Conservation (phyloP, 106 monocot species). For the Apostasia ramifera region DNA sequence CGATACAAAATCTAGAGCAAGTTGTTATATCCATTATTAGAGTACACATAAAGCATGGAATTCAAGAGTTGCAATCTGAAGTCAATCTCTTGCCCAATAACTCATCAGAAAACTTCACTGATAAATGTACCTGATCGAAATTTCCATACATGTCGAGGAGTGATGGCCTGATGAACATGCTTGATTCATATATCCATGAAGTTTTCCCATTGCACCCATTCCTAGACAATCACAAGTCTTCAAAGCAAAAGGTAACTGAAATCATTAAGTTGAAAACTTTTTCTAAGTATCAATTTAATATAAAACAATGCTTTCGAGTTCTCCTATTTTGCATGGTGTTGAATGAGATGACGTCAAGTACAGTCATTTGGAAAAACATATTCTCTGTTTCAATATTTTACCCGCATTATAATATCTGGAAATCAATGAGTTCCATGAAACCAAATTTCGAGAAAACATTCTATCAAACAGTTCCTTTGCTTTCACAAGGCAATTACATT, state of each 20-base stretch:
- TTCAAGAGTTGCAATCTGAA: constrained; percentile 34
- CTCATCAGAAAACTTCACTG: constrained; percentile 24
- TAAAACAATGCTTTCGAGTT: constrained; percentile 46
- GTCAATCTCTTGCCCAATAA: constrained; percentile 7
- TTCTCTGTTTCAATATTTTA: constrained; percentile 41
- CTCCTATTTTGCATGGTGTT: constrained; percentile 50
- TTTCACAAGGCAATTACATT: constrained; percentile 46
- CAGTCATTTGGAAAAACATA: constrained; percentile 30
- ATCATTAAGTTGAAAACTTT: constrained; percentile 36
- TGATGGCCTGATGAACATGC: constrained; percentile 23
- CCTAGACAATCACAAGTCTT: constrained; percentile 35
- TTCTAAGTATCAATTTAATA: constrained; percentile 37
- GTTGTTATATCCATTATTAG: constrained; percentile 27
- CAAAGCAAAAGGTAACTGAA: constrained; percentile 69
- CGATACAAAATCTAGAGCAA: constrained; percentile 43
- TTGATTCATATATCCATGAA: constrained; percentile 35
- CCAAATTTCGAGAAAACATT: constrained; percentile 17
- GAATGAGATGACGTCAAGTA: constrained; percentile 52
- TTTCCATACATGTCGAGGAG: constrained; percentile 76
- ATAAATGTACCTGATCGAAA: constrained; percentile 25
- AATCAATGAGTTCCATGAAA: constrained; percentile 71
- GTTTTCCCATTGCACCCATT: constrained; percentile 20
- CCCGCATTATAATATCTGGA: constrained; percentile 37
- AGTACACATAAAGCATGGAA: constrained; percentile 53
- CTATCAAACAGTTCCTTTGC: constrained; percentile 50